A percentile compares a stretch with the other conserved stretches of the same genome.
Conservation (phyloP, 176 grass and related monocot species). For the Panicum miliaceum region DNA sequence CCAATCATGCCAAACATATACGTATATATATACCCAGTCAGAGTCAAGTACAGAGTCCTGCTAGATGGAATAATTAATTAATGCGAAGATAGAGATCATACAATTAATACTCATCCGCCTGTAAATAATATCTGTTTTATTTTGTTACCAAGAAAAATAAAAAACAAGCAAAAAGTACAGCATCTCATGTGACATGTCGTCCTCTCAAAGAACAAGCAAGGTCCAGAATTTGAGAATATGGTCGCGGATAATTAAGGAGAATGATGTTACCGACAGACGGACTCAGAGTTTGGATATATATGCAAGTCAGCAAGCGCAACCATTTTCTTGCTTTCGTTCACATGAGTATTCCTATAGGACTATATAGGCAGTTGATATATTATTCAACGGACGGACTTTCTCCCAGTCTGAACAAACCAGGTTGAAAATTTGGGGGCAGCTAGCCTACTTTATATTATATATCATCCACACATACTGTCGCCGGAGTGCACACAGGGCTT, state of each 20-base stretch:
- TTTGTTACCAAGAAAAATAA: background rate
- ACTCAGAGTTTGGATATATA: background rate
- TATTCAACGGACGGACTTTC: background rate
- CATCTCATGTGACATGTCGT: background rate
- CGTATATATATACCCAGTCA: no score
- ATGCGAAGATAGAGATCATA: no score
- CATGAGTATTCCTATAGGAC: background rate
- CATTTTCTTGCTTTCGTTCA: constrained; percentile 27
- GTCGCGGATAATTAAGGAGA: no score
- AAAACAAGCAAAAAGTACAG: background rate
- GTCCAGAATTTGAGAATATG: background rate
- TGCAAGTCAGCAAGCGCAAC: no score
- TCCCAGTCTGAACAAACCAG: background rate
- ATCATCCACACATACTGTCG: background rate
- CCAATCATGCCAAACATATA: no score
- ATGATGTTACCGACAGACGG: background rate
- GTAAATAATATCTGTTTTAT: background rate
- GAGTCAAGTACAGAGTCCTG: no score
- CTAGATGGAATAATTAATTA: no score
- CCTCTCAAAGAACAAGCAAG: constrained; percentile 21
- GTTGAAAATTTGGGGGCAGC: background rate
- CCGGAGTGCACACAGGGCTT: background rate
- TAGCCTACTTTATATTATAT: background rate
- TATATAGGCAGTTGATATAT: background rate
- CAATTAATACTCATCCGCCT: no score